Conservation (phyloP, 164 flowering plant genomes). For the Dillenia turbinata region DNA sequence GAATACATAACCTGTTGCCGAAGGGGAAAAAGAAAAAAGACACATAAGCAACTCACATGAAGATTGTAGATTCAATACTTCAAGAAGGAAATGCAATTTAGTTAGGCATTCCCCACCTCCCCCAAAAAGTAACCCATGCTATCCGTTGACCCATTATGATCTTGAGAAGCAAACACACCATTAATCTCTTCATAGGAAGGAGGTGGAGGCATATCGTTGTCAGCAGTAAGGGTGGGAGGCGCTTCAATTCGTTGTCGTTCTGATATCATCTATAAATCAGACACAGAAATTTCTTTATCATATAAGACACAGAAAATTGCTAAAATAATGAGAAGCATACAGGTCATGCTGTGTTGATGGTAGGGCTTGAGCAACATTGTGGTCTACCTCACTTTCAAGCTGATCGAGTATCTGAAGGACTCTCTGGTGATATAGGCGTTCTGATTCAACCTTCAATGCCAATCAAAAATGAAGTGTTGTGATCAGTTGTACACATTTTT, state of each 20-base stretch:
- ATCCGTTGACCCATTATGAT: constrained; percentile 48
- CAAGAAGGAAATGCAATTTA: too few relatives aligned
- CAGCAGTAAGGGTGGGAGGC: constrained; percentile 37
- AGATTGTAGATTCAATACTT: too few relatives aligned
- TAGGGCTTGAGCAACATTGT: not conserved
- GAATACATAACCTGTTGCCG: constrained; percentile 42
- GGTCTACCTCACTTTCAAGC: constrained; percentile 75
- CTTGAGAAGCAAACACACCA: constrained; percentile 49
- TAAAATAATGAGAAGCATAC: not conserved
- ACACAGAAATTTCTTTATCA: too few relatives aligned
- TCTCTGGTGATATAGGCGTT: constrained; percentile 71
- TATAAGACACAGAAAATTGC: constrained; percentile 1
- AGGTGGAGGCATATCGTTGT: constrained; percentile 55
- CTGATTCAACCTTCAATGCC: constrained; percentile 76
- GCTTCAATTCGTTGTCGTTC: constrained; percentile 82
- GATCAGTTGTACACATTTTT: too few relatives aligned
- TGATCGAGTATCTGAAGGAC: constrained; percentile 82
- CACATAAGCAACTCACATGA: too few relatives aligned
- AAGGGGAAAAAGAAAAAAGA: too few relatives aligned
- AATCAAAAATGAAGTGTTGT: too few relatives aligned
- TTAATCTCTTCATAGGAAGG: constrained; percentile 76
- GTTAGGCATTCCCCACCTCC: constrained; percentile 42
- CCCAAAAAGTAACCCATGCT: constrained; percentile 72
- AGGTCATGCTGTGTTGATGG: not conserved
- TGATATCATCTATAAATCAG: constrained; percentile 55